These are phyloP conservation scores for Syzygium aqueum DNA, from an alignment of 345 rosid genomes.

Conservation along the genomic window DNA sequence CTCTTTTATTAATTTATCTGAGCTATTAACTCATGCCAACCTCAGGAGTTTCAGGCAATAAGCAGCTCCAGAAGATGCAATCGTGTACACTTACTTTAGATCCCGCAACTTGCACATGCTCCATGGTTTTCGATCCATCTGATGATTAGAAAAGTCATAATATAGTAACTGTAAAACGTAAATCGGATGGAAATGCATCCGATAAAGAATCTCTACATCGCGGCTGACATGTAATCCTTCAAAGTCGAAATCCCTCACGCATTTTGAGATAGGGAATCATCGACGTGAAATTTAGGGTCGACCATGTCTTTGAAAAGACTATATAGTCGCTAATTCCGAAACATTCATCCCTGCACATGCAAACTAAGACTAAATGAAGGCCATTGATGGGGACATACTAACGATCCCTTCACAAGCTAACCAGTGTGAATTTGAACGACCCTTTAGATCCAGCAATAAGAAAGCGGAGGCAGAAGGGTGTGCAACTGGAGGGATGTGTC, in stretches of 20 bases:
- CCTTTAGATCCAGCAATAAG: background rate
- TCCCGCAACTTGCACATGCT: background rate
- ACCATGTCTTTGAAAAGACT: background rate
- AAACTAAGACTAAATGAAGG: background rate
- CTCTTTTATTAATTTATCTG: background rate
- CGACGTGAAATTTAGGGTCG: background rate
- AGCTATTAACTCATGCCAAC: background rate
- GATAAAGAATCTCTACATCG: background rate
- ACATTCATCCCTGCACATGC: background rate
- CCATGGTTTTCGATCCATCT: background rate
- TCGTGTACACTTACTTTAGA: background rate
- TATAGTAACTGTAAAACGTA: background rate
- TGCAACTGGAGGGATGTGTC: conserved; percentile 7
- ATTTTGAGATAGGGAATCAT: background rate
- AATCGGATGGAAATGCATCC: too few species aligned
- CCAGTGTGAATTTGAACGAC: background rate
- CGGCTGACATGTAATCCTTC: background rate
- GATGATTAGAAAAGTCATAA: background rate
- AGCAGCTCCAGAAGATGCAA: background rate
- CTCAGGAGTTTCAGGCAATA: background rate
- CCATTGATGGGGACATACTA: background rate
- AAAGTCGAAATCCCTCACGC: background rate
- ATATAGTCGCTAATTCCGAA: background rate
- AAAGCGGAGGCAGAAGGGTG: background rate
- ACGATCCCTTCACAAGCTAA: background rate